Evolutionary conservation across 164 flowering plant species (phyloP).

Genomic region (Chimonanthus praecox): DNA sequence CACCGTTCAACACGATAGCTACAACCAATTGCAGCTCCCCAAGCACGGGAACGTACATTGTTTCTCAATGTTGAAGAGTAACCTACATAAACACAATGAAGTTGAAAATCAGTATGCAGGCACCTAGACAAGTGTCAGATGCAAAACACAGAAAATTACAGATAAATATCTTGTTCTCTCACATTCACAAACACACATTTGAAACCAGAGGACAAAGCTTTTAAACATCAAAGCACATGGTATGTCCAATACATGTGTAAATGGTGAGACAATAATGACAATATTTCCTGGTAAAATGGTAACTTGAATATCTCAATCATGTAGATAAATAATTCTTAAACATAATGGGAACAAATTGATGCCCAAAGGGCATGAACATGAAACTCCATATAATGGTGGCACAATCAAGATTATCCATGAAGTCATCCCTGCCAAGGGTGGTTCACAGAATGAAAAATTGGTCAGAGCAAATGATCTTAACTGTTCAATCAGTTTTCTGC

Average conservation of each 20-base stretch:
- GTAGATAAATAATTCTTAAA: too few relatives aligned
- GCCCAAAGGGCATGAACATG: neutral
- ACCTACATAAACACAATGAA: slow-evolving; percentile 31
- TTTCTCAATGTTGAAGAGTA: slow-evolving; percentile 85
- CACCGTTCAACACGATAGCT: slow-evolving; percentile 91
- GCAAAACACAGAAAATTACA: neutral
- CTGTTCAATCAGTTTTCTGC: too few relatives aligned
- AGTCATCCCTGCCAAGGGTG: neutral
- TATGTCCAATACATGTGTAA: neutral
- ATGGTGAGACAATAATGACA: neutral
- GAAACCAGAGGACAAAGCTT: neutral
- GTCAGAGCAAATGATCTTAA: neutral
- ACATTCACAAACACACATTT: neutral
- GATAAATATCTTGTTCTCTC: neutral
- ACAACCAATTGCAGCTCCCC: slow-evolving; percentile 98
- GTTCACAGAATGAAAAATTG: neutral
- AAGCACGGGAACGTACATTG: slow-evolving; percentile 96
- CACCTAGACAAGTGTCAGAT: neutral
- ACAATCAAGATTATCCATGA: neutral
- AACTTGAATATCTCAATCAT: neutral
- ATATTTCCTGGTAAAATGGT: neutral
- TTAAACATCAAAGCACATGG: neutral
- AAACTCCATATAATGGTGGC: neutral
- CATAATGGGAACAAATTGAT: neutral
- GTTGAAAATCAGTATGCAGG: neutral